Conservation (phyloP, 495 filamentous ascomycete species). For the Penicillium silybi region DNA sequence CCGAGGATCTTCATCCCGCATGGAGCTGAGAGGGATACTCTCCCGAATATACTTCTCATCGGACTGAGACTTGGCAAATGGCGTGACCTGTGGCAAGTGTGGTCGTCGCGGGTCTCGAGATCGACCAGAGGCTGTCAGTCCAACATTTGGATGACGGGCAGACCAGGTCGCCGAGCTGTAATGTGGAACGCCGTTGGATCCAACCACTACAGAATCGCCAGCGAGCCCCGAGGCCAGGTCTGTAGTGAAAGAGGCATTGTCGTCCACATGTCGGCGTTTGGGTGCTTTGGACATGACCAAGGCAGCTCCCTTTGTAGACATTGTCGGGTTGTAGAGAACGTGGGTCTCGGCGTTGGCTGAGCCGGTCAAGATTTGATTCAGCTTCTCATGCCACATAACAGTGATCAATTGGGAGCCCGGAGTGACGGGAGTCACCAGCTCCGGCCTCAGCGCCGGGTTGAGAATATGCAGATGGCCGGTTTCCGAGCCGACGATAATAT, state of each 20-base stretch:
- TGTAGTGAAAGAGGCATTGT: constrained; percentile 79
- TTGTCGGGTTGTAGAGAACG: constrained; percentile 82
- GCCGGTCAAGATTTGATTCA: constrained; percentile 94
- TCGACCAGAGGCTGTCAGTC: constrained; percentile 74
- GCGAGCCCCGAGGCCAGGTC: constrained; percentile 75
- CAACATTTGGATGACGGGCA: constrained; percentile 67
- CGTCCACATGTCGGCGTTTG: constrained; percentile 91
- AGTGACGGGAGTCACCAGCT: constrained; percentile 82
- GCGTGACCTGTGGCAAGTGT: constrained; percentile 77
- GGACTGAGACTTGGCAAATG: constrained; percentile 86
- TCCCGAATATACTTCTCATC: constrained; percentile 86
- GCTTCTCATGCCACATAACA: constrained; percentile 85
- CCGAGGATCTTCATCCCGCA: constrained; percentile 95
- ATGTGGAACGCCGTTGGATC: constrained; percentile 43
- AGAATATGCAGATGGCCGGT: constrained; percentile 88
- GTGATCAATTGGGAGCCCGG: constrained; percentile 76
- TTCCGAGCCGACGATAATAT: constrained; percentile 83
- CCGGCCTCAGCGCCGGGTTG: constrained; percentile 78
- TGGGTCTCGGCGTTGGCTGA: constrained; percentile 86
- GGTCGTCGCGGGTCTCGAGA: constrained; percentile 76
- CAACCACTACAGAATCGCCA: constrained; percentile 72
- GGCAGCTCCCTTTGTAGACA: constrained; percentile 76
- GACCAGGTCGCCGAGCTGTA: constrained; percentile 49
- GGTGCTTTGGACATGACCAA: constrained; percentile 89
- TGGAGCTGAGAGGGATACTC: constrained; percentile 82